phyloP scores from a whole-genome alignment of 441 rosid genomes.

The Euphorbia celastroides region DNA sequence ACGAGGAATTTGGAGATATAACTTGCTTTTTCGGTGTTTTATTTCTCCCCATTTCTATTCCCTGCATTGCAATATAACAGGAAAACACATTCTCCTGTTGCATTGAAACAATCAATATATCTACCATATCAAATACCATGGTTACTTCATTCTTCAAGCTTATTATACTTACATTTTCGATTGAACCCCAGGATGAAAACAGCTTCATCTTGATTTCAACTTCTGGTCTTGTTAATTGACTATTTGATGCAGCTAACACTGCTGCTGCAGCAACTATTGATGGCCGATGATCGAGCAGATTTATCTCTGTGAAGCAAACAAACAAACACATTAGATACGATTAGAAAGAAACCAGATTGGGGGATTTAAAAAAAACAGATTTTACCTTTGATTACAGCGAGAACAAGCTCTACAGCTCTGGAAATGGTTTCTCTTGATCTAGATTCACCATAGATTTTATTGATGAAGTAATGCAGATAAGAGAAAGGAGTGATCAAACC shows the following conservation, averaged over 20 bases:
- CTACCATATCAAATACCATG: neutral
- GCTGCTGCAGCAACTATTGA: slow-evolving; percentile 73
- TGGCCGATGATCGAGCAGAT: slow-evolving; percentile 55
- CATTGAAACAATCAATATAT: slow-evolving; percentile 22
- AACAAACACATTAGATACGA: slow-evolving; percentile 4
- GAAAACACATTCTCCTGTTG: slow-evolving; percentile 58
- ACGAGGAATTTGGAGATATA: slow-evolving; percentile 25
- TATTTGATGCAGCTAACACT: slow-evolving; percentile 49
- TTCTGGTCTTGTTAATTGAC: slow-evolving; percentile 43
- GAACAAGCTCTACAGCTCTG: slow-evolving; percentile 41
- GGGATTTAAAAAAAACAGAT: neutral
- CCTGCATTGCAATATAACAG: slow-evolving; percentile 55
- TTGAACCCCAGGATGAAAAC: slow-evolving; percentile 48
- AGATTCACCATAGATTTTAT: slow-evolving; percentile 39
- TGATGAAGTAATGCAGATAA: slow-evolving; percentile 53
- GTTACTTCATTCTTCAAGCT: neutral
- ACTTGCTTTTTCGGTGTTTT: slow-evolving; percentile 45
- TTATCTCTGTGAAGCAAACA: slow-evolving; percentile 38
- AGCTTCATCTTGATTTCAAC: slow-evolving; percentile 41
- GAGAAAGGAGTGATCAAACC: slow-evolving; percentile 64
- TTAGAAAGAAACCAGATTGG: neutral
- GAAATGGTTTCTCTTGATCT: slow-evolving; percentile 35
- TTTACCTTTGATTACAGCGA: slow-evolving; percentile 49
- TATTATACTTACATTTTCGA: slow-evolving; percentile 41
- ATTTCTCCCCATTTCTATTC: slow-evolving; percentile 40